Base-by-base conservation (phyloP, 176 grass and related monocot genomes). In the Juncus effusus region DNA sequence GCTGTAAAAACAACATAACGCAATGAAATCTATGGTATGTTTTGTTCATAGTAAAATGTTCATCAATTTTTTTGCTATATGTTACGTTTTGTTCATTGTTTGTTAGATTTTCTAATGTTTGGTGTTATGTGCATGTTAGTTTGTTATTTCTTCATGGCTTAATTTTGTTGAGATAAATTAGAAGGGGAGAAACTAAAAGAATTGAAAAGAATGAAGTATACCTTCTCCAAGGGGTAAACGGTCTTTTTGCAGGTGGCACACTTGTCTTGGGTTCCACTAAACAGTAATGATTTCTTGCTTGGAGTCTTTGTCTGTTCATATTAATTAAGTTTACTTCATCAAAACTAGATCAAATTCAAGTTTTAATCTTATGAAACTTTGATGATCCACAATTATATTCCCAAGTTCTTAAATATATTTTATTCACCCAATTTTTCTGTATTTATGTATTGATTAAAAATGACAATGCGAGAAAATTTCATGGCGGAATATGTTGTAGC, bases 171-270 rank as follows among this genome's bases (percentile, higher is more conserved):
- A 7, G 14, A 35, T 68, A 19, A 67, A 4, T 10, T 4, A 35
- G 15, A 62, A 62, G 60, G 3, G 4, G 10, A 61, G 61, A 13
- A 38, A 59, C 10, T 36, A 65, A 12, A 69, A 59, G 65, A 6
- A 42, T 55, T 51, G 8, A 16, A 56, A 68, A 51, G 13, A 12
- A 38, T 58, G 10, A 12, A 74, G 3, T 16, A 45, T 83, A 91
- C 88, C 83, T 91, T 91, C 55, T 83, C 80, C 56, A 79, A 75
- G 61, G 84, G 84, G 65, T 84, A 86, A n/a, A 75, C 80, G 35
- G 74, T 84, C 55, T 84, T 91, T 59, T 73, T 81, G 77, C 83
- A 91, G 40, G 69, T 69, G 62, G 80, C 51, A 74, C 74, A 87
- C 68, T 87, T 84, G 70, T 84, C 80, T 65, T 84, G 74, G 36